Evolutionary conservation across 805 yeast species (phyloP), one percentile per base, ranked within the genome.

Genomic region (Pichia cabralensis): DNA sequence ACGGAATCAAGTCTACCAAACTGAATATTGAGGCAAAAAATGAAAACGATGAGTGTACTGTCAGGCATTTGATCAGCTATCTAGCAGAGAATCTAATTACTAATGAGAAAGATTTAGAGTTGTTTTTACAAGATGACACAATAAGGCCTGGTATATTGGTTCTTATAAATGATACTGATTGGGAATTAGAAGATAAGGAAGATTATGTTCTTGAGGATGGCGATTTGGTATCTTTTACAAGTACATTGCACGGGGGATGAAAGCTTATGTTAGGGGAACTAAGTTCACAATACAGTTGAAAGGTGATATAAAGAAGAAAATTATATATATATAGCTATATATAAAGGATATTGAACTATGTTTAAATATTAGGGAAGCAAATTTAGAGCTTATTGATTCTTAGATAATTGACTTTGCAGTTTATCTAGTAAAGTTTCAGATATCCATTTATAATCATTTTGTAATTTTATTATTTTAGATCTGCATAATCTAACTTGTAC

Each of bases 181-280:
- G 97, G 97, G 98, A 89, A 50, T 59, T 89, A 11, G 94, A 86
- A 54, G 97, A 85, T 9, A 86, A 79, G 56, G 86, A 83, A 47
- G 80, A 73, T 8, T 86, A 86, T 49, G 74, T 65, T n/a, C 55
- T 92, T 12, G 80, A 83, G 55, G 60, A 69, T 31, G 78, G 81
- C 10, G 98, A 89, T 55, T 65, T 73, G 16, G 69, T 89, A 26
- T 75, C 94, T 3, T 89, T 89, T 50, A 89, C 96, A 2, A 81
- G 94, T 27, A 92, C 98, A 4, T 62, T 89, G 41, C 98, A 89
- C 48, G 98, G 98, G 5, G 98, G 98, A 30, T 89, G 52, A 50
- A n/a, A n/a, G n/a, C n/a, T n/a, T n/a, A n/a, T n/a, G n/a, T n/a
- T n/a, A n/a, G n/a, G n/a, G n/a, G n/a, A n/a, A n/a, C n/a, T n/a